phyloP scores from a whole-genome alignment of 352 stramenopile genomes.

The Phytophthora macrochlamydospora region DNA sequence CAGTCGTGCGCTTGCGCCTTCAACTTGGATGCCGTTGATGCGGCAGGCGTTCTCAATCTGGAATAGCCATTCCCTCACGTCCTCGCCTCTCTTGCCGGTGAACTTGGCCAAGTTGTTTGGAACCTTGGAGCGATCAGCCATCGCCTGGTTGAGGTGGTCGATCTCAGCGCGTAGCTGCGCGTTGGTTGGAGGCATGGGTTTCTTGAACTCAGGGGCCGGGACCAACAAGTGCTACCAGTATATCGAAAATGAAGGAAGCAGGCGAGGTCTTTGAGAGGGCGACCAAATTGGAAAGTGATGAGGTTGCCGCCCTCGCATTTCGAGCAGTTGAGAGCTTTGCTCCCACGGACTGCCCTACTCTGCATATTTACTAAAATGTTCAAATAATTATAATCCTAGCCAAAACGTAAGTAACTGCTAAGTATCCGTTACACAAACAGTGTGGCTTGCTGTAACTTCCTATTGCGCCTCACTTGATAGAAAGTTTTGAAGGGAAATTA shows the following conservation, averaged over 20 bases:
- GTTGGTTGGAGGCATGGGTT: slow-evolving; percentile 11
- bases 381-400: too few species aligned
- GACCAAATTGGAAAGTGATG: too few species aligned
- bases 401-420: too few species aligned
- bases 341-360: too few species aligned
- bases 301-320: too few species aligned
- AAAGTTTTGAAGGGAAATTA: too few species aligned
- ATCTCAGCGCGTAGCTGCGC: slow-evolving; percentile 13
- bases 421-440: too few species aligned
- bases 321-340: too few species aligned
- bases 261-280: too few species aligned
- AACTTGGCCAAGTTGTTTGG: slow-evolving; percentile 14
- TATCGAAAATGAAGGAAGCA: not conserved
- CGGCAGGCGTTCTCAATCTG: slow-evolving; percentile 1
- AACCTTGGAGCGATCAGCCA: slow-evolving; percentile 1
- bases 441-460: too few species aligned
- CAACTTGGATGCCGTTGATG: not conserved
- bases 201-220: slow-evolving; percentile 1
- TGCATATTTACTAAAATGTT: too few species aligned
- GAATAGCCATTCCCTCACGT: slow-evolving; percentile 9
- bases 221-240: slow-evolving; percentile 23
- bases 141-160: slow-evolving; percentile 11
- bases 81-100: slow-evolving; percentile 11
- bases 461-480: too few species aligned
- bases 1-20: not conserved